phyloP scores from a whole-genome alignment of 805 yeast species.

The baker's yeast (Saccharomyces cerevisiae) region DNA sequence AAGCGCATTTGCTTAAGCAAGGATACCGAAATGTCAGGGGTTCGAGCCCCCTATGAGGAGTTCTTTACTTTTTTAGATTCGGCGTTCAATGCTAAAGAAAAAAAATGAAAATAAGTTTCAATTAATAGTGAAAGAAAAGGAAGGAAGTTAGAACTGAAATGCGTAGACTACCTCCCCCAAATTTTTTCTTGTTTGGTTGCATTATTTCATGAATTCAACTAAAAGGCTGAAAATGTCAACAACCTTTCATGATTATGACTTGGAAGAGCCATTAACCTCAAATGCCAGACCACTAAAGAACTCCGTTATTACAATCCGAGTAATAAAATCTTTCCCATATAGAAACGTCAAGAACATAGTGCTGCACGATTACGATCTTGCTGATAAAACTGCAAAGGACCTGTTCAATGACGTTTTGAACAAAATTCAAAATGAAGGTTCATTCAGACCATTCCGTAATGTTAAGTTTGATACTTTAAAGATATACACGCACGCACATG shows the following conservation, averaged over 20 bases:
- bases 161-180: background rate
- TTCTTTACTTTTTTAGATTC: conserved; percentile 25
- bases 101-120: background rate
- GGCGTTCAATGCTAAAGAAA: too few species aligned
- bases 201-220: background rate
- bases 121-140: background rate
- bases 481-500: conserved; percentile 90
- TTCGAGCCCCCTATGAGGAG: conserved; percentile 46
- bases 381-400: conserved; percentile 55
- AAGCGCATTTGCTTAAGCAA: conserved; percentile 33
- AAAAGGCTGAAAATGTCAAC: background rate
- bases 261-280: conserved; percentile 72
- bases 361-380: conserved; percentile 60
- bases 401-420: conserved; percentile 46
- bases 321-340: conserved; percentile 86
- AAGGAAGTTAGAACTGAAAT: background rate
- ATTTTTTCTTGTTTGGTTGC: background rate
- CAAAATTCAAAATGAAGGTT: conserved; percentile 49
- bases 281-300: conserved; percentile 57
- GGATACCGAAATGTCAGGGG: conserved; percentile 43
- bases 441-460: conserved; percentile 73
- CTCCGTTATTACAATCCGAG: conserved; percentile 74
- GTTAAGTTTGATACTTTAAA: conserved; percentile 69
- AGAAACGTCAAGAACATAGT: conserved; percentile 77
- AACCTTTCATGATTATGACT: conserved; percentile 26